phyloP scores from a whole-genome alignment of 2,329 filamentous ascomycete species.

The Ophiosphaerella narmari region DNA sequence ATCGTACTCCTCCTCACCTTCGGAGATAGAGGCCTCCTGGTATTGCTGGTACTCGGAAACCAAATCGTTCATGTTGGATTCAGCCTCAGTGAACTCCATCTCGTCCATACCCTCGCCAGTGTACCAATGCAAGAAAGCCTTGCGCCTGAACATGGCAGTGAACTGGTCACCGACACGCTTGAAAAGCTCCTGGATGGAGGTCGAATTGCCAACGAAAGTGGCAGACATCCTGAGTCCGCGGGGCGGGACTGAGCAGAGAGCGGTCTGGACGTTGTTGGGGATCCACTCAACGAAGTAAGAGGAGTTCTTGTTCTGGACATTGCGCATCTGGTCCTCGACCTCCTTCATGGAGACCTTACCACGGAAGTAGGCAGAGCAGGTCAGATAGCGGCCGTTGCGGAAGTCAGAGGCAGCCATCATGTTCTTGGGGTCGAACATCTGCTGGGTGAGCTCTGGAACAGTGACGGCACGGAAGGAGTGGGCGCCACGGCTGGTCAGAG shows the following conservation, averaged over 20 bases:
- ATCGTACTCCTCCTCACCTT: constrained; percentile 94
- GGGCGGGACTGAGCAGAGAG: constrained; percentile 97
- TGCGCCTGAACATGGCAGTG: constrained; percentile 99
- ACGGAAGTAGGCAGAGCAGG: constrained; percentile 99
- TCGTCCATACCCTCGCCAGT: constrained; percentile 99
- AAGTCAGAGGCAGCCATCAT: constrained; percentile 99
- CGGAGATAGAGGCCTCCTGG: constrained; percentile 97
- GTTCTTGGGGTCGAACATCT: constrained; percentile 99
- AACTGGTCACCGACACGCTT: constrained; percentile 99
- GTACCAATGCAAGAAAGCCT: constrained; percentile 99
- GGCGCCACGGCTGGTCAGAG: constrained; percentile 89
- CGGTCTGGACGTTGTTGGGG: constrained; percentile 99
- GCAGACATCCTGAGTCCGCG: constrained; percentile 99
- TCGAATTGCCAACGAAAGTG: constrained; percentile 99
- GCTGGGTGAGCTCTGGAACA: constrained; percentile 97
- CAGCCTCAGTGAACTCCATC: constrained; percentile 99
- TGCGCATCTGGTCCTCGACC: constrained; percentile 99
- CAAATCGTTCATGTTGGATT: constrained; percentile 99
- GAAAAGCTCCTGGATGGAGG: constrained; percentile 99
- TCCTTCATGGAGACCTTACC: constrained; percentile 99
- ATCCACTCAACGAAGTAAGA: constrained; percentile 99
- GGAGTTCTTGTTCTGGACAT: constrained; percentile 99
- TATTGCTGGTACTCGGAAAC: constrained; percentile 99
- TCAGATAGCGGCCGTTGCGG: constrained; percentile 99
- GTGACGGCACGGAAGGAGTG: constrained; percentile 97